phyloP scores from a whole-genome alignment of 106 monocot species.

The Ottelia alismoides region DNA sequence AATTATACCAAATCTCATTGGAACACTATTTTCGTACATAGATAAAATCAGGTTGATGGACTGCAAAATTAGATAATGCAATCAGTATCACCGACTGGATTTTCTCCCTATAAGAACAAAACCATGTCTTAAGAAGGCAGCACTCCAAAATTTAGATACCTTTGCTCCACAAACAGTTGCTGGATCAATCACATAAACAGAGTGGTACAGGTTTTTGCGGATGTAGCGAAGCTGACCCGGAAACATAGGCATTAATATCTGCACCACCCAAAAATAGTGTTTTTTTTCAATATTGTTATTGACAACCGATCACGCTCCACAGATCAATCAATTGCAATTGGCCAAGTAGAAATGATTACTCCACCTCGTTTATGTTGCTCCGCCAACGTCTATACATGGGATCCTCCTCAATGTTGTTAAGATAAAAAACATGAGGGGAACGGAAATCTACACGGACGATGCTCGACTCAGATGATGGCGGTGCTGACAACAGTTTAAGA shows the following conservation, averaged over 20 bases:
- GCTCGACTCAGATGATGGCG: slow-evolving; percentile 59
- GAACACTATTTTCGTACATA: slow-evolving; percentile 61
- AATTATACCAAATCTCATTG: slow-evolving; percentile 92
- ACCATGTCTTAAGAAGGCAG: too few species aligned
- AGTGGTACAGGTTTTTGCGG: slow-evolving; percentile 93
- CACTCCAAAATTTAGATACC: slow-evolving; percentile 27
- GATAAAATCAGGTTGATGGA: slow-evolving; percentile 61
- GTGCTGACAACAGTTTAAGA: slow-evolving; percentile 63
- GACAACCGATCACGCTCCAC: too few species aligned
- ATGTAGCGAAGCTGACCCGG: slow-evolving; percentile 95
- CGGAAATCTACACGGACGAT: slow-evolving; percentile 87
- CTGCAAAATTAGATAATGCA: too few species aligned
- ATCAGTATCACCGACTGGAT: too few species aligned
- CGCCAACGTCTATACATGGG: slow-evolving; percentile 80
- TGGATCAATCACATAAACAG: slow-evolving; percentile 94
- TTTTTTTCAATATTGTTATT: too few species aligned
- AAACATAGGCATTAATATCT: slow-evolving; percentile 94
- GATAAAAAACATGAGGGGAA: slow-evolving; percentile 71
- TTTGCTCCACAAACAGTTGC: slow-evolving; percentile 69
- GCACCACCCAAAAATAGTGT: slow-evolving; percentile 13
- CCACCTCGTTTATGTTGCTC: slow-evolving; percentile 90
- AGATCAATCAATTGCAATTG: slow-evolving; percentile 4
- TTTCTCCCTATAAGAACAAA: too few species aligned
- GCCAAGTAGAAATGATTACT: too few species aligned
- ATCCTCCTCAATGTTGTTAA: slow-evolving; percentile 96